Evolutionary conservation across 73 alveolate species (phyloP).

Genomic region (Stentor coeruleus): DNA sequence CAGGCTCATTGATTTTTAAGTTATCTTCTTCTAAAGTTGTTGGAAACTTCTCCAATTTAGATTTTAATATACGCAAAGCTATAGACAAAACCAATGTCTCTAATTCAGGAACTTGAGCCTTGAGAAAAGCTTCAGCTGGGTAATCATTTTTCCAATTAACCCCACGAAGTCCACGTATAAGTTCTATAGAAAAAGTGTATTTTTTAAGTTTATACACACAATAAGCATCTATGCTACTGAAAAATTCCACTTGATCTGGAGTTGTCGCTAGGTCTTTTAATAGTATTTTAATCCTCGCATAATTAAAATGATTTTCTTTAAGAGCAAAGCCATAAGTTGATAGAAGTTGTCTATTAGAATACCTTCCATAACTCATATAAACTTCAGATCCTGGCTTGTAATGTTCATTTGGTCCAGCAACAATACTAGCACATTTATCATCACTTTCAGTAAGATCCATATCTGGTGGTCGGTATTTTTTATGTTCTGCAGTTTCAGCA

Average conservation of each 20-base stretch:
- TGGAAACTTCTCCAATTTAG: neutral
- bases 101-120: neutral
- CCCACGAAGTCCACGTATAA: neutral
- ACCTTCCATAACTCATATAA: conserved; percentile 27
- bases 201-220: neutral
- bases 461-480: neutral
- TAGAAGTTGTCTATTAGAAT: conserved; percentile 8
- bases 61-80: neutral
- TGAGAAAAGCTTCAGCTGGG: neutral
- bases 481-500: neutral
- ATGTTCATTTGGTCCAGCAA: conserved; percentile 18
- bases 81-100: neutral
- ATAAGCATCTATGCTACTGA: no score
- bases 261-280: neutral
- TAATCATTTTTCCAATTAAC: neutral
- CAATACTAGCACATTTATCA: neutral
- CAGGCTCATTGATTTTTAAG: neutral
- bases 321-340: conserved; percentile 15
- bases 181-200: neutral
- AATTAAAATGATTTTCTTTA: neutral
- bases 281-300: neutral
- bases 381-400: conserved; percentile 21
- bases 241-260: neutral
- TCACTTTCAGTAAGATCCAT: neutral
- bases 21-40: conserved; percentile 6